Base-by-base conservation (phyloP, 441 rosid species). In the Breynia disticha region DNA sequence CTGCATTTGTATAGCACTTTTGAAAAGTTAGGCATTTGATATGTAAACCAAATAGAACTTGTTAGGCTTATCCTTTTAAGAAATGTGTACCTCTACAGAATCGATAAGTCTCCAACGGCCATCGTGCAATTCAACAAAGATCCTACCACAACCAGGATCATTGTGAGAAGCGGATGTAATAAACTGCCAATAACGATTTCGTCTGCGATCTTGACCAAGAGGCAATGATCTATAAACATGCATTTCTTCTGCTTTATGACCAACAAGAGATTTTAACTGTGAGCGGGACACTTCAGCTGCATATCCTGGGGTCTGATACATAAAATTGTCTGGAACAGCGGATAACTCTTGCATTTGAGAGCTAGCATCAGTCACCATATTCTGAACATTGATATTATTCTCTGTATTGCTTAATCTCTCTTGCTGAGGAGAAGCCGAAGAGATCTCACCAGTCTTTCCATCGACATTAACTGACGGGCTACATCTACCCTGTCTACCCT, bases 121-220 rank as follows among this genome's bases (percentile, higher is more conserved):
- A 52, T 82, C 81, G 52, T 68, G 87, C 43, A 82, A 65, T 75
- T 95, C 96, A 64, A 87, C 97, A 72, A 87, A 87, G 60, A 95
- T 76, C 64, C 86, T 75, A 46, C 98, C 96, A 49, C 95, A 81
- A 62, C 82, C 86, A 57, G 99, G 97, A 73, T 95, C 98, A 71
- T 75, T 82, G 58, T 69, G 72, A 39, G 98, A 87, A 65, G 91
- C 85, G 58, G 97, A 86, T 57, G 96, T 82, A 57, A 84, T 83
- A 77, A 90, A 95, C 62, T 76, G 97, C 98, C 99, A 95, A 67
- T 95, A 95, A 48, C 99, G 82, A 66, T 95, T 90, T 56, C 83
- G 88, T 66, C 95, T 78, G 42, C 99, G 88, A 76, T 95, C 99
- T 75, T 83, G 98, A 64, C 99, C 99, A 38, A 95, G 93, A 28